A percentile compares a stretch with the other conserved stretches of the same genome.
These are phyloP conservation scores for Acacia crassicarpa DNA, from an alignment of 306 rosid genomes.

Conservation along the genomic window DNA sequence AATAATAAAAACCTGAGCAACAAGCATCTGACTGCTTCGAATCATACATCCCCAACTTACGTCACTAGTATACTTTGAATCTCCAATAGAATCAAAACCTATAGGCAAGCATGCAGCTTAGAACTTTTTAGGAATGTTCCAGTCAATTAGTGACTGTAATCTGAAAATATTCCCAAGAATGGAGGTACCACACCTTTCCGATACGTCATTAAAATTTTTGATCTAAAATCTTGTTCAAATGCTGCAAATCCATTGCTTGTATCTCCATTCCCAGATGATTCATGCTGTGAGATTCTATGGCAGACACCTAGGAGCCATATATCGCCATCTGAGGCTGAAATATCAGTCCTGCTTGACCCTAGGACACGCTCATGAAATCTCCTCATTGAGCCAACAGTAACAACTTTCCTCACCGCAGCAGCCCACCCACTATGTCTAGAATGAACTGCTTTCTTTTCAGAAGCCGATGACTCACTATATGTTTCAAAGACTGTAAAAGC, in stretches of 20 bases:
- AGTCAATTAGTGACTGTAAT: slow-evolving; percentile 1
- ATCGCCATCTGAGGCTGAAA: slow-evolving; percentile 75
- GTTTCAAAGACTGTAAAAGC: slow-evolving; percentile 73
- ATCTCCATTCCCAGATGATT: slow-evolving; percentile 51
- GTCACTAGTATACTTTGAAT: slow-evolving; percentile 86
- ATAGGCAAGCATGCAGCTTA: slow-evolving; percentile 23
- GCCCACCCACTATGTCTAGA: slow-evolving; percentile 77
- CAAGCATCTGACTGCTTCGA: slow-evolving; percentile 98
- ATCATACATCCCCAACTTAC: slow-evolving; percentile 98
- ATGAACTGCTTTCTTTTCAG: slow-evolving; percentile 73
- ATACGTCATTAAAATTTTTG: slow-evolving; percentile 86
- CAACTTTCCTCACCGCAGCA: slow-evolving; percentile 71
- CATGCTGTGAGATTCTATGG: slow-evolving; percentile 60
- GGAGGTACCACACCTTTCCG: slow-evolving; percentile 64
- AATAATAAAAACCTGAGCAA: slow-evolving; percentile 70
- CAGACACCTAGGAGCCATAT: slow-evolving; percentile 93
- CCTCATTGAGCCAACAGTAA: slow-evolving; percentile 77
- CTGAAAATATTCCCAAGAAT: slow-evolving; percentile 22
- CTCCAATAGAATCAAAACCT: slow-evolving; percentile 83
- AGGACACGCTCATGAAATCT: slow-evolving; percentile 79
- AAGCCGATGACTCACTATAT: slow-evolving; percentile 58
- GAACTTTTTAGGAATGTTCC: slow-evolving; percentile 19
- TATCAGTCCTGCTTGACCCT: slow-evolving; percentile 67
- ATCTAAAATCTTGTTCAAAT: slow-evolving; percentile 74
- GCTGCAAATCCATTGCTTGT: slow-evolving; percentile 48